These are phyloP conservation scores for Neurospora sp. DNA, from an alignment of 495 filamentous ascomycete genomes.

Conservation along the genomic window DNA sequence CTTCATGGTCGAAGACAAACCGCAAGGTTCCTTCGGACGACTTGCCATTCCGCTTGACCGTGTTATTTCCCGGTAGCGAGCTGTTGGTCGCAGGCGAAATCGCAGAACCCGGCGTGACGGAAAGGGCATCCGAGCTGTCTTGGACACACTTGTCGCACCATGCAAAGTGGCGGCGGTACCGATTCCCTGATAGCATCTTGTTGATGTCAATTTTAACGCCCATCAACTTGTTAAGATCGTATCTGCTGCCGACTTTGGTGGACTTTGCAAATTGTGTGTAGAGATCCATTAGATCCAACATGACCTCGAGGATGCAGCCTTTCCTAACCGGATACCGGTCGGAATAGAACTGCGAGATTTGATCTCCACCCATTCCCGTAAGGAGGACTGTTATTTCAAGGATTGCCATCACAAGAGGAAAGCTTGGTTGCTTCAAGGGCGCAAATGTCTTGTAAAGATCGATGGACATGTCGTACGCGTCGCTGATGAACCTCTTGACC, in stretches of 20 bases:
- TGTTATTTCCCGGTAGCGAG: constrained; percentile 20
- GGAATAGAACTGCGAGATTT: constrained; percentile 35
- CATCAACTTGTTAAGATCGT: constrained; percentile 66
- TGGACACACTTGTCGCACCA: constrained; percentile 34
- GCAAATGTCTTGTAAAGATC: constrained; percentile 90
- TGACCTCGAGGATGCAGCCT: constrained; percentile 69
- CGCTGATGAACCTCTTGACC: constrained; percentile 40
- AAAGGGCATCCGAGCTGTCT: constrained; percentile 20
- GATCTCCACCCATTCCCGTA: constrained; percentile 37
- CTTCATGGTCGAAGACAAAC: constrained; percentile 78
- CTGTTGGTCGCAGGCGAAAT: constrained; percentile 29
- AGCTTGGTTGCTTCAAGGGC: constrained; percentile 75
- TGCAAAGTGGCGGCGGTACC: constrained; percentile 26
- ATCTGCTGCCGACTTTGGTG: constrained; percentile 62
- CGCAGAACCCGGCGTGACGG: constrained; percentile 24
- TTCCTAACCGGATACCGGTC: constrained; percentile 25
- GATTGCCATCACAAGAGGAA: constrained; percentile 70
- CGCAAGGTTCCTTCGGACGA: constrained; percentile 69
- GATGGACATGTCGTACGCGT: constrained; percentile 70
- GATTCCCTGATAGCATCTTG: constrained; percentile 45
- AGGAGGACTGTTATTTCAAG: constrained; percentile 70
- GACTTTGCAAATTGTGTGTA: constrained; percentile 65
- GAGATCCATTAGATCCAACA: constrained; percentile 78
- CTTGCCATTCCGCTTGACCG: constrained; percentile 36
- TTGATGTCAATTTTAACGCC: constrained; percentile 79